These are phyloP conservation scores for Skeletonema potamos DNA, from an alignment of 108 stramenopile genomes.

Conservation along the genomic window DNA sequence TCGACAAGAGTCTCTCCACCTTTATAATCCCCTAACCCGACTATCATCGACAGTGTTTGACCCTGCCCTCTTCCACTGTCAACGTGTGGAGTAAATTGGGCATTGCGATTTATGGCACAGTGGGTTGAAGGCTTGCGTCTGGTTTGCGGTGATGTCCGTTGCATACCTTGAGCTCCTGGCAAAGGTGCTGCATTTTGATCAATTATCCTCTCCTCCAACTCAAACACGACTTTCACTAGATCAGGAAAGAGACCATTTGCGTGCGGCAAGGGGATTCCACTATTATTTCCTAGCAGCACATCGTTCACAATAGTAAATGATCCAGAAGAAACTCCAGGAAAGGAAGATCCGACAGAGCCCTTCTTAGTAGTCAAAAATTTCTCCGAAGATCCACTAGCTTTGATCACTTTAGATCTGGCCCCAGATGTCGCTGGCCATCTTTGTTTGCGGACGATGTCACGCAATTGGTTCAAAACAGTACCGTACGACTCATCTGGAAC, in stretches of 20 bases:
- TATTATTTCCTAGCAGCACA: conserved; percentile 25
- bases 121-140: conserved; percentile 75
- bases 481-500: conserved; percentile 28
- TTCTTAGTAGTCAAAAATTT: conserved; percentile 28
- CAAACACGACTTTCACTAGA: conserved; percentile 85
- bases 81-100: conserved; percentile 91
- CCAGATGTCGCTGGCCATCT: conserved; percentile 74
- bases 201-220: conserved; percentile 57
- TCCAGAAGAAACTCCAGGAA: conserved; percentile 40
- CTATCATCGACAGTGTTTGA: conserved; percentile 84
- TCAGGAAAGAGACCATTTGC: conserved; percentile 90
- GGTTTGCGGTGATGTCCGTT: conserved; percentile 73
- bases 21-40: conserved; percentile 86
- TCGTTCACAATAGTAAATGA: conserved; percentile 74
- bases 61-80: conserved; percentile 87
- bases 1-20: conserved; percentile 88
- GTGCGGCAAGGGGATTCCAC: conserved; percentile 40
- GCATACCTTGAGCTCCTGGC: conserved; percentile 83
- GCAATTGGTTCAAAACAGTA: conserved; percentile 29
- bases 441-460: conserved; percentile 34
- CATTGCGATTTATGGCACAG: conserved; percentile 90
- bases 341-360: conserved; percentile 19
- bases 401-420: conserved; percentile 64
- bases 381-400: conserved; percentile 15
- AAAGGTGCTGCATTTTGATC: conserved; percentile 30